phyloP scores from a whole-genome alignment of 768 basidiomycete species.

The Amyloporia xantha region DNA sequence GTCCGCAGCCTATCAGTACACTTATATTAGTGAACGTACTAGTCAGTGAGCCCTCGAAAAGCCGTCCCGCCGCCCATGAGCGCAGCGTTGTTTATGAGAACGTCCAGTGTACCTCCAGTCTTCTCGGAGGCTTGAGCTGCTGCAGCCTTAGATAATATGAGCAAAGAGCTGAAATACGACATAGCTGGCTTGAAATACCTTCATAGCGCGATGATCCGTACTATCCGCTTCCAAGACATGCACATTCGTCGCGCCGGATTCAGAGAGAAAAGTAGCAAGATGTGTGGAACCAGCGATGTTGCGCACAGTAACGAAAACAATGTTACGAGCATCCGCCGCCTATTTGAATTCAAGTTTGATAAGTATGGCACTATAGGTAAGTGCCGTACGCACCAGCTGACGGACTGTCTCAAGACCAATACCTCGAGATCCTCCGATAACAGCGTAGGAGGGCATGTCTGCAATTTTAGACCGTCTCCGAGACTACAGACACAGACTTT shows the following conservation, averaged over 20 bases:
- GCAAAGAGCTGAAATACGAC: no score
- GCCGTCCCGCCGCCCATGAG: not conserved
- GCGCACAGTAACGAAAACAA: conserved; percentile 20
- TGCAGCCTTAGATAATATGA: conserved; percentile 24
- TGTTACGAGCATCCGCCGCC: conserved; percentile 5
- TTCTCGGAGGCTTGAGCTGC: conserved; percentile 21
- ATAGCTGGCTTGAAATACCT: no score
- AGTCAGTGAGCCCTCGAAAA: conserved; percentile 1
- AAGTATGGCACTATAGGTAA: not conserved
- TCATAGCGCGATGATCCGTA: conserved; percentile 21
- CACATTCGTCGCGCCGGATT: conserved; percentile 19
- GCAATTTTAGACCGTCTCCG: not conserved
- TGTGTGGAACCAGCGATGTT: conserved; percentile 8
- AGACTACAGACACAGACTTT: not conserved
- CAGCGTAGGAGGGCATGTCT: conserved; percentile 16
- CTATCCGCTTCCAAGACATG: conserved; percentile 32
- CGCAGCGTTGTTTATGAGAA: conserved; percentile 33
- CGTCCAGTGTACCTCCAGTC: conserved; percentile 30
- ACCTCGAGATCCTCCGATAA: conserved; percentile 17
- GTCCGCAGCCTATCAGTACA: not conserved
- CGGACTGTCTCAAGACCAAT: conserved; percentile 14
- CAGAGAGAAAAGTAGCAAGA: not conserved
- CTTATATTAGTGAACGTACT: conserved; percentile 1
- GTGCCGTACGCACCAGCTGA: conserved; percentile 2
- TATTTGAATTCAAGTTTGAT: not conserved